Evolutionary conservation across 306 rosid genomes (phyloP).

Genomic region (Vachellia collinsii): DNA sequence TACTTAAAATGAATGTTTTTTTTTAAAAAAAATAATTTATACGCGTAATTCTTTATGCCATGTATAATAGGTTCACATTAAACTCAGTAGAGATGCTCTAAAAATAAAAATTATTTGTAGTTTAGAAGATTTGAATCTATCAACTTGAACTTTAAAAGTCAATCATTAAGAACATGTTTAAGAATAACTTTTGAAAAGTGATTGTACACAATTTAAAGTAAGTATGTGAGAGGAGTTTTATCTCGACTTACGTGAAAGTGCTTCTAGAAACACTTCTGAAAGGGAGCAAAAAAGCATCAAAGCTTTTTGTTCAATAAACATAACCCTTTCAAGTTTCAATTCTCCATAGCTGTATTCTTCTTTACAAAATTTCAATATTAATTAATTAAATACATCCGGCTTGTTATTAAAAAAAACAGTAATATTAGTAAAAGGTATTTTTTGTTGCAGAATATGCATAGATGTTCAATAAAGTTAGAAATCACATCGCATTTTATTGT

Average conservation of each 20-base stretch:
- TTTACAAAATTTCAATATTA: not conserved
- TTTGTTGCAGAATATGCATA: not conserved
- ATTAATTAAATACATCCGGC: conserved; percentile 28
- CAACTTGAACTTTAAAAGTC: not conserved
- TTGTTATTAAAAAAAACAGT: not conserved
- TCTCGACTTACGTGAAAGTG: too few relatives aligned
- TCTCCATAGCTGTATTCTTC: not conserved
- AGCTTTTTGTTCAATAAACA: not conserved
- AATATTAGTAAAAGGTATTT: not conserved
- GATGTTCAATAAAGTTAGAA: not conserved
- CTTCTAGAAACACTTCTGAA: too few relatives aligned
- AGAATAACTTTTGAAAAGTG: too few relatives aligned
- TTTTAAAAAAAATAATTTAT: not conserved
- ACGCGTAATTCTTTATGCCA: not conserved
- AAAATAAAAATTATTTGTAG: not conserved
- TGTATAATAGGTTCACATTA: not conserved
- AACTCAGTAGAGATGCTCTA: not conserved
- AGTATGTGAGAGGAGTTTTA: too few relatives aligned
- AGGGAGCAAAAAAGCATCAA: too few relatives aligned
- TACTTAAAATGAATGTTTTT: not conserved
- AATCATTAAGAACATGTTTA: too few relatives aligned
- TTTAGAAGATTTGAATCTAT: too few relatives aligned
- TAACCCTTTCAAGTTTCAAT: not conserved
- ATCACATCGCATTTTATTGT: not conserved
- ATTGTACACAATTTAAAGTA: too few relatives aligned